Base-by-base conservation (phyloP, 176 grass and related monocot genomes). In the Aegilops longissima region DNA sequence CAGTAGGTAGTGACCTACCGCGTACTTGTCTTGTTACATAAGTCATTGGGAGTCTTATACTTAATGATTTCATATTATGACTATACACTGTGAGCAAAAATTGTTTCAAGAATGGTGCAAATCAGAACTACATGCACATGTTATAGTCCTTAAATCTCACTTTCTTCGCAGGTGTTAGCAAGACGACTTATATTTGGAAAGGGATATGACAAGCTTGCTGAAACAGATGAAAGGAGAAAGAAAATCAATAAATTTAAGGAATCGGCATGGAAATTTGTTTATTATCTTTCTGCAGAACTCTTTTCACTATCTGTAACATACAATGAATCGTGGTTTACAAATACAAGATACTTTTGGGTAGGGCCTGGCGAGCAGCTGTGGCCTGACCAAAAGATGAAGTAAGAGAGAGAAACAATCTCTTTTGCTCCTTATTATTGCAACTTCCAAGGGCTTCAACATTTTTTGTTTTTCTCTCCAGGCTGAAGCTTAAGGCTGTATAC, bases 181-280 rank as follows among this genome's bases (percentile, higher is more conserved):
- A 89, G 64, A 35, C 89, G 87, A 70, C 49, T 91, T 78, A 74
- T 95, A 80, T 38, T 89, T 83, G 88, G 89, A 69, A 97, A 84
- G 75, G 88, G 66, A 16, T 58, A 86, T 85, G 38, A 90, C 79
- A 97, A 94, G 27, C 82, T 86, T 71, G 54, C 47, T 72, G 86
- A 92, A 67, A 85, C 76, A 61, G 84, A 86, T 89, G 82, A 80
- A 78, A 94, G 79, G 40, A 90, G 70, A 79, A 97, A 91, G 87
- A 95, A 87, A 73, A 93, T 95, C 42, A 93, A 78, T n/a, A 97
- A 97, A 76, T 97, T 94, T 85, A 97, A 97, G 86, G 95, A 97
- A 83, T 95, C 95, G 1, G 90, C 92, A 4, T 95, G 95, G 95
- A 97, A 97, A 77, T 97, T 87, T 64, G 62, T 97, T 84, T 95